Percentiles rank a stretch among this genome's conserved stretches.
phyloP scores from a whole-genome alignment of 345 rosid genomes.

The Populus pruinosa region DNA sequence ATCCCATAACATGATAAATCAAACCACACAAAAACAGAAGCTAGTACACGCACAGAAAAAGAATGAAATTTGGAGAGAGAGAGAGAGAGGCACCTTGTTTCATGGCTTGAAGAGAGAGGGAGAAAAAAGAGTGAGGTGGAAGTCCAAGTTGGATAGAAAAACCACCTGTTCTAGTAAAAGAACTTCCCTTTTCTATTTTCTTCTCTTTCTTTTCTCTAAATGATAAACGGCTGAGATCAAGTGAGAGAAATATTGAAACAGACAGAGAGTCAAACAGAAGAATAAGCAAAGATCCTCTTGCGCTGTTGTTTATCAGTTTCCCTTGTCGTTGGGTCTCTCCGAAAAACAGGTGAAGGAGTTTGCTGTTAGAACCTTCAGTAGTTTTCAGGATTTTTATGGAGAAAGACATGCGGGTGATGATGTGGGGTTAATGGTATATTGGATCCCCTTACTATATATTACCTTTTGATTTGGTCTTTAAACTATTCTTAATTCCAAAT shows the following conservation, averaged over 20 bases:
- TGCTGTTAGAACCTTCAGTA: not conserved
- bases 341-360: not conserved
- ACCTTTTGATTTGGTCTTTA: not conserved
- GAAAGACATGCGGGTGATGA: conserved; percentile 14
- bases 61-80: not conserved
- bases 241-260: not conserved
- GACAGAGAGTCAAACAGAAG: conserved; percentile 1
- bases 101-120: conserved; percentile 28
- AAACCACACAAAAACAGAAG: not conserved
- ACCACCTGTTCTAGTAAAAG: not conserved
- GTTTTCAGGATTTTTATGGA: not conserved
- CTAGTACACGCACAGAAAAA: not conserved
- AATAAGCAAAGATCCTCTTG: not conserved
- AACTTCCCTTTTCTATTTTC: not conserved
- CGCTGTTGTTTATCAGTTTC: not conserved
- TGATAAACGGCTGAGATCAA: conserved; percentile 27
- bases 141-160: conserved; percentile 45
- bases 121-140: conserved; percentile 44
- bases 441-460: not conserved
- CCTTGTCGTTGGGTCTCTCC: not conserved
- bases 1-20: not conserved
- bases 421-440: conserved; percentile 25
- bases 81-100: conserved; percentile 25
- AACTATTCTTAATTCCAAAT: not conserved
- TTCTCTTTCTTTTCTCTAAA: not conserved